Base-by-base conservation (phyloP, 768 basidiomycete genomes). In the Hydnomerulius pinastri region DNA sequence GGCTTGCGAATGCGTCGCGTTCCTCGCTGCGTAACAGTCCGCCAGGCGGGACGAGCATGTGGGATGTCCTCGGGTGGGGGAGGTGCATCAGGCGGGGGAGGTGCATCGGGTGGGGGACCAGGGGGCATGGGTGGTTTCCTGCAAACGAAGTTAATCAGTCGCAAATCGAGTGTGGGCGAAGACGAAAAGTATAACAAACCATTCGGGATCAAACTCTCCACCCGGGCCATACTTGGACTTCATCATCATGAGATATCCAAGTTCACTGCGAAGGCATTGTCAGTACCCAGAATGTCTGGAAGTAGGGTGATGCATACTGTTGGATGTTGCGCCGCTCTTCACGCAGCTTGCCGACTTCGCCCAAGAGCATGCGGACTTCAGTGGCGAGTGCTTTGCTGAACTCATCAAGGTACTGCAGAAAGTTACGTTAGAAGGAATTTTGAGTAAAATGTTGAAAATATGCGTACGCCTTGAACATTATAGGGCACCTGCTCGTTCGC, bases 191-290 rank as follows among this genome's bases (percentile, higher is more conserved):
- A n/a, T 15, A 20, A 43, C 70, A 55, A 30, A 83, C 90, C 91
- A 92, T n/a, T 88, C 83, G 7, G 85, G 79, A 60, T 91, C 86
- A 61, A 87, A 93, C 65, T 90, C 86, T 43, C 91, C 91, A 48
- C 89, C 90, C n/a, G 89, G 83, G 5, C 85, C 85, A 57, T 90
- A 89, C 63, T 87, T 87, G 33, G 87, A 77, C 65, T 81, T 83
- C 76, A 86, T 75, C 57, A 76, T 73, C 52, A 92, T 67, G 21
- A 93, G 72, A 49, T 76, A 80, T 23, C 87, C 90, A 48, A 93
- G 76, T 74, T 92, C 88, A 59, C 90, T 91, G 55, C 10, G 25
- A 55, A 30, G 37, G 21, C 21, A 6, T 17, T 0, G 13, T 62
- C 8, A 53, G 48, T 11, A 46, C 45, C 46, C 13, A 53, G n/a